A percentile compares a stretch with the other conserved stretches of the same genome.
These are phyloP conservation scores for Chaetomium globosum DNA, from an alignment of 2,329 filamentous ascomycete genomes.

Conservation along the genomic window DNA sequence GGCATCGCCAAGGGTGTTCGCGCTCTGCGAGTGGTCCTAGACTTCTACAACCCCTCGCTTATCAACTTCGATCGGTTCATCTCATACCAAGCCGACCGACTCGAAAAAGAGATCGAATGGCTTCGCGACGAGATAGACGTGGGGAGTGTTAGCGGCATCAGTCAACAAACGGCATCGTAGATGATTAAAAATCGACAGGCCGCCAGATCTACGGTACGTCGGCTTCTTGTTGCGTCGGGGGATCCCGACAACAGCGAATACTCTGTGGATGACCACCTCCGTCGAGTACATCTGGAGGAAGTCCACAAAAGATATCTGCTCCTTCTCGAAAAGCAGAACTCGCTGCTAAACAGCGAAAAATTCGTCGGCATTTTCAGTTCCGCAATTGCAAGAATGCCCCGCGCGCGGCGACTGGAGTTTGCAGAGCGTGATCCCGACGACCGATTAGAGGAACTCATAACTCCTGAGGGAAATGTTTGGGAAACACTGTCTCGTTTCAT, in stretches of 20 bases:
- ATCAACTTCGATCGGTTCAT: slow-evolving; percentile 11
- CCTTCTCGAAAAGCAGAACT: slow-evolving; percentile 18
- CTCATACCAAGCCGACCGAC: slow-evolving; percentile 9
- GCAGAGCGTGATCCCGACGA: background rate
- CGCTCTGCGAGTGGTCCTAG: slow-evolving; percentile 18
- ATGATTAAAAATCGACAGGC: slow-evolving; percentile 2
- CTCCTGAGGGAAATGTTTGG: slow-evolving; percentile 2
- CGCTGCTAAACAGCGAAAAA: slow-evolving; percentile 1
- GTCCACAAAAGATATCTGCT: slow-evolving; percentile 10
- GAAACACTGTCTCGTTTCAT: background rate
- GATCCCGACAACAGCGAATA: background rate
- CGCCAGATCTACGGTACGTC: background rate
- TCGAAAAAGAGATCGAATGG: slow-evolving; percentile 6
- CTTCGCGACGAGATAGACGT: background rate
- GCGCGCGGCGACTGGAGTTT: slow-evolving; percentile 6
- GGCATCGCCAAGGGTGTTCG: slow-evolving; percentile 29
- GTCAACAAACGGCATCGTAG: background rate
- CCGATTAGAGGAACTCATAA: background rate
- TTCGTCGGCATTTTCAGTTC: slow-evolving; percentile 7
- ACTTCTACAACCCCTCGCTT: slow-evolving; percentile 18
- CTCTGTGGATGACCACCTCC: background rate
- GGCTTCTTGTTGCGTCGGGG: background rate
- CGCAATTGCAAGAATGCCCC: slow-evolving; percentile 24
- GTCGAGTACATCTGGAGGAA: background rate
- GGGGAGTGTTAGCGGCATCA: background rate